phyloP scores from a whole-genome alignment of 495 filamentous ascomycete species.

The Talaromyces stipitatus region DNA sequence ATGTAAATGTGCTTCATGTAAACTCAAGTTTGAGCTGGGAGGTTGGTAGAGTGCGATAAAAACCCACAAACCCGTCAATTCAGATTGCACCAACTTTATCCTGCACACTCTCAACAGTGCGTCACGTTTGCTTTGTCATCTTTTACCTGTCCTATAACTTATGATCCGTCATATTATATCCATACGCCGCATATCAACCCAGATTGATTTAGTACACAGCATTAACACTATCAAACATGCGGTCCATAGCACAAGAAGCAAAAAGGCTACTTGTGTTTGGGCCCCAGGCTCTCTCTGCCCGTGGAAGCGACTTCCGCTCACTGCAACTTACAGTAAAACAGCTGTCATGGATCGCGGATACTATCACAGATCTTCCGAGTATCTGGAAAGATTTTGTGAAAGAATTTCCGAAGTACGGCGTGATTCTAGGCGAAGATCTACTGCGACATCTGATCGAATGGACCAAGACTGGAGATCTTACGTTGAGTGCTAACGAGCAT shows the following conservation, averaged over 20 bases:
- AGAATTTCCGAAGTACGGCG: slow-evolving; percentile 18
- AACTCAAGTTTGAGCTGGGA: not conserved
- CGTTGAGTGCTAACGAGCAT: not conserved
- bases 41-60: not conserved
- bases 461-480: slow-evolving; percentile 13
- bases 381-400: slow-evolving; percentile 21
- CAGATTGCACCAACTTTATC: not conserved
- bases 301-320: slow-evolving; percentile 11
- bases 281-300: slow-evolving; percentile 14
- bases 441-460: slow-evolving; percentile 18
- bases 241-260: not conserved
- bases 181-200: not conserved
- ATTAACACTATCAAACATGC: not conserved
- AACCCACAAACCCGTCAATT: not conserved
- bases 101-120: not conserved
- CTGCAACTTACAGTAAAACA: slow-evolving; percentile 11
- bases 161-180: too few relatives aligned
- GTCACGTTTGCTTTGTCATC: not conserved
- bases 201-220: not conserved
- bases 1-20: not conserved
- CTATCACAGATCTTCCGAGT: slow-evolving; percentile 12
- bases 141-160: not conserved
- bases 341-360: slow-evolving; percentile 19
- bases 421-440: slow-evolving; percentile 12
- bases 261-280: slow-evolving; percentile 13